Evolutionary conservation across 2,329 filamentous ascomycete genomes (phyloP).

Genomic region (Orbilia blumenaviensis): DNA sequence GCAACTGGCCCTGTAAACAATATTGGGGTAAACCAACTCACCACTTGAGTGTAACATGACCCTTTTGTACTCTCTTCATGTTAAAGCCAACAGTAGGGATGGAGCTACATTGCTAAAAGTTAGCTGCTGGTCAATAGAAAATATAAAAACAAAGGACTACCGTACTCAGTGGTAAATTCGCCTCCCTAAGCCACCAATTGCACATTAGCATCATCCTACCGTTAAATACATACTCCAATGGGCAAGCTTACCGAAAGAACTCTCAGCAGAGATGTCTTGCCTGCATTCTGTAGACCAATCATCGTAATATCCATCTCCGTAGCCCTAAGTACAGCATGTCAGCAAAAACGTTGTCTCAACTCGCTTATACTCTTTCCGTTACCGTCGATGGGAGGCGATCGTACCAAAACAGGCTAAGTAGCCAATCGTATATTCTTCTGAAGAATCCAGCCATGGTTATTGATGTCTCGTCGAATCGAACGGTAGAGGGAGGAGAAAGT

Average conservation of each 20-base stretch:
- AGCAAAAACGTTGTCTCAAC: constrained; percentile 52
- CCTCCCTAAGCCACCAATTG: constrained; percentile 73
- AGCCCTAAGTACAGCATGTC: constrained; percentile 70
- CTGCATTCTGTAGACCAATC: constrained; percentile 97
- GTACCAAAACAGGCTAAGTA: constrained; percentile 96
- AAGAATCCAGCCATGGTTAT: constrained; percentile 86
- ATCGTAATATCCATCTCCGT: constrained; percentile 99
- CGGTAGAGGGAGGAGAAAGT: constrained; percentile 12
- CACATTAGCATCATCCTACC: constrained; percentile 60
- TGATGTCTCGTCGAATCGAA: constrained; percentile 52
- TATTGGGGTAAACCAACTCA: constrained; percentile 61
- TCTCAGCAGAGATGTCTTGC: constrained; percentile 92
- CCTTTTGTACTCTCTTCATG: constrained; percentile 97
- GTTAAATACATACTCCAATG: constrained; percentile 54
- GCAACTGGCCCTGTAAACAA: neutral
- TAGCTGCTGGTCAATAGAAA: constrained; percentile 17
- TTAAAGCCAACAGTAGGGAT: constrained; percentile 99
- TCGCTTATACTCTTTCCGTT: constrained; percentile 29
- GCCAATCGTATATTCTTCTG: constrained; percentile 95
- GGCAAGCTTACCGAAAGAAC: constrained; percentile 83
- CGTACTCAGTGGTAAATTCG: constrained; percentile 99
- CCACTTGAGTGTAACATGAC: constrained; percentile 98
- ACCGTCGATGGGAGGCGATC: constrained; percentile 59
- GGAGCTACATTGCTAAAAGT: constrained; percentile 71
- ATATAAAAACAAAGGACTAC: constrained; percentile 56